These are phyloP conservation scores for Aspergillus luchuensis DNA, from an alignment of 2,329 filamentous ascomycete genomes.

Conservation along the genomic window DNA sequence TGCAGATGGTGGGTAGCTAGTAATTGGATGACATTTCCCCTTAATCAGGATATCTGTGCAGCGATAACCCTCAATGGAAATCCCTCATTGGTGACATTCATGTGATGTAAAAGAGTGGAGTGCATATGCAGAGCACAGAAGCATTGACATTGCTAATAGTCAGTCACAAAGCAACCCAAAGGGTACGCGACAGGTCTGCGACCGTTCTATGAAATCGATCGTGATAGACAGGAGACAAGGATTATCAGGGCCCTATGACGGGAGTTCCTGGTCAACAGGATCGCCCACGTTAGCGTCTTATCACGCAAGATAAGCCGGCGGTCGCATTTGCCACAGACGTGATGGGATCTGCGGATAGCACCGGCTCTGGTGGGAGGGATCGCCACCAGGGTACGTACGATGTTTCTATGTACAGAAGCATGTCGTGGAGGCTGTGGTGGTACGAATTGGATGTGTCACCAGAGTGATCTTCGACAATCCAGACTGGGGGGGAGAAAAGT, in stretches of 20 bases:
- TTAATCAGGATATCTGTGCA: neutral
- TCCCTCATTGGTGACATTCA: neutral
- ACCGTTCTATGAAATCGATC: neutral
- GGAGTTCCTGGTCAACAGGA: neutral
- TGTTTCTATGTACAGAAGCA: neutral
- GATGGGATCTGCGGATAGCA: conserved; percentile 1
- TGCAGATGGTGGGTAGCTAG: neutral
- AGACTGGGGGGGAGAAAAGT: too few species aligned
- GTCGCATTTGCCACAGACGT: neutral
- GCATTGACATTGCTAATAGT: neutral
- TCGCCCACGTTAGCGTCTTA: neutral
- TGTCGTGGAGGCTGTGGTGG: neutral
- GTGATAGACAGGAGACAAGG: neutral
- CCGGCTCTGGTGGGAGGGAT: neutral
- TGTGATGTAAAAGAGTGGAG: neutral
- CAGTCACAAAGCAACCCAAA: neutral
- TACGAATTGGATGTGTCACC: neutral
- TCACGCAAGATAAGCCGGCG: conserved; percentile 1
- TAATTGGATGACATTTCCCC: neutral
- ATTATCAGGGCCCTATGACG: neutral
- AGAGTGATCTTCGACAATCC: neutral
- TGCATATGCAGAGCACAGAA: neutral
- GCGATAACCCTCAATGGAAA: neutral
- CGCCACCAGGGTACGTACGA: neutral
- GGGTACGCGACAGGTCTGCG: neutral